Evolutionary conservation across 495 filamentous ascomycete genomes (phyloP), one percentile per base, ranked within the genome.

Genomic region (Amniculicola lignicola): DNA sequence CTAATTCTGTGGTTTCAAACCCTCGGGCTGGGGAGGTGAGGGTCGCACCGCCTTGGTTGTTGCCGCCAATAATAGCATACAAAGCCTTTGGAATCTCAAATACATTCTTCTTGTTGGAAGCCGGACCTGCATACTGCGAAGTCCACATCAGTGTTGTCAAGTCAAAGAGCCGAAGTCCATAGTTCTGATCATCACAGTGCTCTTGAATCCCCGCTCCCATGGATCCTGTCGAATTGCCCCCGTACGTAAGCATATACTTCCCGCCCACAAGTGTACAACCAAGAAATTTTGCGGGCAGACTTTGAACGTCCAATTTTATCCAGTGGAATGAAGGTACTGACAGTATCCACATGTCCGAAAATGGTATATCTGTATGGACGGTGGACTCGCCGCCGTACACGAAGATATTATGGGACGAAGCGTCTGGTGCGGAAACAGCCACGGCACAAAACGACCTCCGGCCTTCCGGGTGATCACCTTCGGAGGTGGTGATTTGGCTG

Each of bases 281-380:
- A 35, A 16, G 21, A 25, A 2, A 2, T 22, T 44, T 47, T 12
- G 18, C 2, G 2, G 51, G 9, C 3, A 12, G 15, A 35, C 15
- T 22, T 4, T 22, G 12, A 37, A 39, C 42, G 15, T 39, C 41
- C 2, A 44, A 22, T 3, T 11, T 12, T 21, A 54, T 3, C 51
- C 51, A 54, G 28, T 22, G 51, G 41, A 54, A 54, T 5, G 51
- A 45, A 33, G 51, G 51, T 2, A 54, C 19, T 9, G 40, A 45
- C 16, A 54, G 51, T 9, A 54, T 46, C 51, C 51, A 46, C 25
- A 54, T 33, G 16, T 54, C 51, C 4, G 39, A 33, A 21, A 12
- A 47, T 2, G 39, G 25, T 6, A 23, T 29, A 2, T 7, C 6
- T 6, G 9, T 35, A 3, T 4, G 16, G 3, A 21, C 42, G 6